These are phyloP conservation scores for Scheffersomyces illinoinensis DNA, from an alignment of 1,139 yeast genomes.

Conservation along the genomic window DNA sequence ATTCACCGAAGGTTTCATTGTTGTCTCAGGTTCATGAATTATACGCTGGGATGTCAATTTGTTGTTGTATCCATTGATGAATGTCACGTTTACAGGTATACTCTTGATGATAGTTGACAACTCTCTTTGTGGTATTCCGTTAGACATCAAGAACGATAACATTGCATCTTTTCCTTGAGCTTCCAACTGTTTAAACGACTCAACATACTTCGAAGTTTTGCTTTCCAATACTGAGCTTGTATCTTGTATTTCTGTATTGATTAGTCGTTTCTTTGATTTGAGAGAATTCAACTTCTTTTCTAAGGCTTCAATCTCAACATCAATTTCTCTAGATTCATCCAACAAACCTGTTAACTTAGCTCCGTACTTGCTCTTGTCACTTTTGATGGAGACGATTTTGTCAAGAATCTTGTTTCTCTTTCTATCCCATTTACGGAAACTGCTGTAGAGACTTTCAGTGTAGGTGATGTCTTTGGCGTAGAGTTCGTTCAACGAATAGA, in stretches of 20 bases:
- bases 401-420: slow-evolving; percentile 33
- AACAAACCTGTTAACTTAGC: slow-evolving; percentile 39
- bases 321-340: slow-evolving; percentile 34
- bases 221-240: slow-evolving; percentile 60
- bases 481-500: slow-evolving; percentile 50
- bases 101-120: slow-evolving; percentile 18
- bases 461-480: slow-evolving; percentile 40
- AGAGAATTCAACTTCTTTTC: slow-evolving; percentile 40
- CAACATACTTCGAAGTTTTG: slow-evolving; percentile 44
- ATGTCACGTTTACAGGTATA: slow-evolving; percentile 34
- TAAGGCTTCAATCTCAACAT: slow-evolving; percentile 41
- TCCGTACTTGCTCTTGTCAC: slow-evolving; percentile 47
- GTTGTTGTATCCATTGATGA: slow-evolving; percentile 18
- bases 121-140: slow-evolving; percentile 23
- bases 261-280: slow-evolving; percentile 34
- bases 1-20: not conserved
- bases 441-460: slow-evolving; percentile 27
- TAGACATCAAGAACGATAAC: slow-evolving; percentile 20
- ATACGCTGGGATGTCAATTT: not conserved
- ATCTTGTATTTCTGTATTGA: slow-evolving; percentile 45
- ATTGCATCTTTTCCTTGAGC: slow-evolving; percentile 38
- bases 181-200: slow-evolving; percentile 42
- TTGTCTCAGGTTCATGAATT: not conserved
- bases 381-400: slow-evolving; percentile 42
- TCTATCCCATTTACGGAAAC: slow-evolving; percentile 49